Conservation (phyloP, 495 filamentous ascomycete genomes). For the Aspergillus baeticus region DNA sequence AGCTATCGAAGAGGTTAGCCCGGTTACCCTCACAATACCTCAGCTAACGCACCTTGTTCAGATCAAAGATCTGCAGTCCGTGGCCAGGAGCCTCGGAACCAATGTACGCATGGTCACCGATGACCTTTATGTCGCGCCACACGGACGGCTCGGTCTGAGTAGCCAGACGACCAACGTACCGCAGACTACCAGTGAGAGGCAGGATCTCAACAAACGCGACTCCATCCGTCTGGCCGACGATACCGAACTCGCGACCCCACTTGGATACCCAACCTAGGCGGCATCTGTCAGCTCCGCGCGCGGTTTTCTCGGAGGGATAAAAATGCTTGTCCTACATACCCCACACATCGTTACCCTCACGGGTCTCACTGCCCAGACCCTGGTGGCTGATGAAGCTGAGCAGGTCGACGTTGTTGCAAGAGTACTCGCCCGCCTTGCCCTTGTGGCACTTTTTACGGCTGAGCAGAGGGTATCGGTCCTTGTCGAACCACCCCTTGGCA, state of each 20-base stretch:
- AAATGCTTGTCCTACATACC: constrained; percentile 3
- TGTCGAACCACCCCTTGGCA: constrained; percentile 14
- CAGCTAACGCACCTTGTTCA: constrained; percentile 17
- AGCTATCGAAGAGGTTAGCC: not conserved
- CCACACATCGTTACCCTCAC: constrained; percentile 23
- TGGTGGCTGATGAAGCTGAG: constrained; percentile 20
- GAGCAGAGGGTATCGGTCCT: constrained; percentile 13
- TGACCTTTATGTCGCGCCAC: constrained; percentile 22
- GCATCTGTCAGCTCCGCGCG: not conserved
- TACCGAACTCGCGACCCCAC: constrained; percentile 20
- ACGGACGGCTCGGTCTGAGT: constrained; percentile 16
- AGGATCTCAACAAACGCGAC: constrained; percentile 18
- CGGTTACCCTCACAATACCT: not conserved
- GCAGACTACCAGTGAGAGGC: constrained; percentile 12
- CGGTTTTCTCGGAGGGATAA: not conserved
- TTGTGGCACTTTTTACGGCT: constrained; percentile 4
- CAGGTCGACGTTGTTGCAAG: constrained; percentile 19
- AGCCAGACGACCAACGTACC: constrained; percentile 18
- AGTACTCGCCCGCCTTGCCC: constrained; percentile 20
- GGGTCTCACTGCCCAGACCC: constrained; percentile 17
- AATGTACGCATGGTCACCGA: constrained; percentile 19
- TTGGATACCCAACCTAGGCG: constrained; percentile 21
- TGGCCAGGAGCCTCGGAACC: constrained; percentile 18
- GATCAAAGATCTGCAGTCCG: constrained; percentile 21
- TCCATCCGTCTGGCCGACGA: constrained; percentile 22